These are phyloP conservation scores for Penicillium crystallinum DNA, from an alignment of 495 filamentous ascomycete genomes.

Conservation along the genomic window DNA sequence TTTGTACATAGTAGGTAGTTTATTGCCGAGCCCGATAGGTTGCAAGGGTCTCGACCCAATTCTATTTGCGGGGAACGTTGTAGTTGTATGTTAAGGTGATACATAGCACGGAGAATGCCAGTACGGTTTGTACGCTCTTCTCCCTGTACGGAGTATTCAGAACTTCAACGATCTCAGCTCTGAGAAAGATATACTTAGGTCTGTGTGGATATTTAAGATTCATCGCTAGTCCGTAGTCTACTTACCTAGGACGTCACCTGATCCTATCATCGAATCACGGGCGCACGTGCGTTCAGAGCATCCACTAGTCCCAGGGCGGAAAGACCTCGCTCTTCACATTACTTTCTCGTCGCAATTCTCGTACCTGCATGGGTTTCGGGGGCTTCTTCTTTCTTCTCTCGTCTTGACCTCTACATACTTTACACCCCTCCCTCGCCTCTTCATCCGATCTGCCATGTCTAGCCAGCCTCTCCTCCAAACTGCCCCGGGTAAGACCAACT, in stretches of 20 bases:
- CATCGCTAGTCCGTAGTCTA: background rate
- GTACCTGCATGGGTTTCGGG: background rate
- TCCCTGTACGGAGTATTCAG: too few relatives aligned
- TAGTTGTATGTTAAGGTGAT: background rate
- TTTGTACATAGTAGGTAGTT: too few relatives aligned
- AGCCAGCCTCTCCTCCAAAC: slow-evolving; percentile 91
- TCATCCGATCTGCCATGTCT: slow-evolving; percentile 58
- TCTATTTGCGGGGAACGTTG: background rate
- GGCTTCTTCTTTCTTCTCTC: background rate
- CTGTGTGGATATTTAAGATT: background rate
- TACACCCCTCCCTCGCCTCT: background rate
- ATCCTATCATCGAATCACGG: slow-evolving; percentile 6
- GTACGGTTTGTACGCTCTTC: too few relatives aligned
- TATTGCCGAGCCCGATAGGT: background rate
- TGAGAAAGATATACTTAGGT: too few relatives aligned
- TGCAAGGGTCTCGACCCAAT: background rate
- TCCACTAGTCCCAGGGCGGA: slow-evolving; percentile 5
- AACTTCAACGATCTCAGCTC: too few relatives aligned
- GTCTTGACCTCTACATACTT: background rate
- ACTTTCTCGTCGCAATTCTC: slow-evolving; percentile 1
- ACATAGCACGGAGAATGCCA: background rate
- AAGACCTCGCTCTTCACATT: background rate
- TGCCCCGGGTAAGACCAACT: slow-evolving; percentile 52
- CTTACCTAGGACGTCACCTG: slow-evolving; percentile 5
- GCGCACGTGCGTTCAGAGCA: slow-evolving; percentile 8